Evolutionary conservation across 2,329 filamentous ascomycete species (phyloP).

Genomic region (Helicocarpus griseus): DNA sequence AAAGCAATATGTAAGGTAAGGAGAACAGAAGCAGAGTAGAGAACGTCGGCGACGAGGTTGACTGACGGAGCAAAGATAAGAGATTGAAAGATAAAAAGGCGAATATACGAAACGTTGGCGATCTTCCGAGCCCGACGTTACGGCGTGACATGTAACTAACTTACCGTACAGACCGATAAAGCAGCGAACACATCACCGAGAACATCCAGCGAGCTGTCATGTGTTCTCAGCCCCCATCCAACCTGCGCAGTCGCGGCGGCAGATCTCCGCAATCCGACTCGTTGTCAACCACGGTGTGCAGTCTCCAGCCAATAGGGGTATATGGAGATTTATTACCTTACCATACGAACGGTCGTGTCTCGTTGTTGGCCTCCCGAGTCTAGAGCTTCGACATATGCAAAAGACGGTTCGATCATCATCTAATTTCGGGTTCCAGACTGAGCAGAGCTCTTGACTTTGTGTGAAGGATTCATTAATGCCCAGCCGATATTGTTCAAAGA

Average conservation of each 20-base stretch:
- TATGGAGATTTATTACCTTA: not conserved
- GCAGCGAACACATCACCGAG: constrained; percentile 3
- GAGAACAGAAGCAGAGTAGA: not conserved
- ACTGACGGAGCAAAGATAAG: not conserved
- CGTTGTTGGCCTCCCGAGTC: not conserved
- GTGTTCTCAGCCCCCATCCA: not conserved
- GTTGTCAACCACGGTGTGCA: not conserved
- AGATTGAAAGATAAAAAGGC: not conserved
- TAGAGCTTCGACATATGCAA: not conserved
- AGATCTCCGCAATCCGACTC: not conserved
- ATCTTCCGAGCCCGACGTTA: not conserved
- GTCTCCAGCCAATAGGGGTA: not conserved
- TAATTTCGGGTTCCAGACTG: not conserved
- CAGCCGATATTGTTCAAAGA: not conserved
- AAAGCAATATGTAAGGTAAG: not conserved
- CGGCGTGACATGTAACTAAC: not conserved
- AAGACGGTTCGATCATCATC: not conserved
- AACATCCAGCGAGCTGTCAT: not conserved
- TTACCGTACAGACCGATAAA: not conserved
- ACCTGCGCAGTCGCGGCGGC: not conserved
- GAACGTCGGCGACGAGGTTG: not conserved
- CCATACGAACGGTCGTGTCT: not conserved
- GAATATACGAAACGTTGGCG: not conserved
- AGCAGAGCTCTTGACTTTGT: not conserved
- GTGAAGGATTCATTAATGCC: not conserved